Evolutionary conservation across 352 stramenopile genomes (phyloP), one percentile per base, ranked within the genome.

Genomic region (Paralagenidium karlingii): DNA sequence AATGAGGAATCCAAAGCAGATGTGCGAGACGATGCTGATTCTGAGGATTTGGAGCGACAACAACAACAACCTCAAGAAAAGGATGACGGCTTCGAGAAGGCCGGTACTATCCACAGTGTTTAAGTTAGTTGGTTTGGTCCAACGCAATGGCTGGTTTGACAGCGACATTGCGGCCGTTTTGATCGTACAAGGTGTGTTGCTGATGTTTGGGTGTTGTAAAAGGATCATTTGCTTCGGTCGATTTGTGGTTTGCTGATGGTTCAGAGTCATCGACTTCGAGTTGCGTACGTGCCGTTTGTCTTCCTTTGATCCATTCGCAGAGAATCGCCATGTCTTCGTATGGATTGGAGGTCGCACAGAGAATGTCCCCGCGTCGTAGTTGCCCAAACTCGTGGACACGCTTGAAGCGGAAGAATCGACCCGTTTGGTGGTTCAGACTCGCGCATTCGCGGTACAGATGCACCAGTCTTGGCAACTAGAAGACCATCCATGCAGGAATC

Each of bases 281-380:
- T 20, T 36, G 30, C 7, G 19, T 36, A 7, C 22, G 30, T 7
- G 16, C 22, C 22, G 7, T 16, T 20, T 36, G 30, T 36, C 30
- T 36, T 20, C 19, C 19, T 3, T 20, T 16, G 22, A 82, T 74
- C 71, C 68, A 83, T 12, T 63, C 47, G 20, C 68, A 82, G 18
- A 82, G 41, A 19, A 86, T 77, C 16, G 50, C 55, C 61, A 82
- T 86, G 20, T 86, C 71, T 30, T 86, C 63, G 46, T 80, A 78
- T 9, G 62, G 39, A 19, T 76, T 55, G 15, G 57, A 64, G 0
- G 71, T 86, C 28, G 63, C 55, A 30, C 69, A 86, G 2, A 86
- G 42, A 7, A 59, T 49, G 25, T 83, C 71, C 0, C 71, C 69
- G 13, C 82, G 55, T 11, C 46, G 47, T 7, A 86, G 39, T 11